Evolutionary conservation across 2,329 filamentous ascomycete species (phyloP), one percentile per base, ranked within the genome.

Genomic region (Neoascochyta sp.): DNA sequence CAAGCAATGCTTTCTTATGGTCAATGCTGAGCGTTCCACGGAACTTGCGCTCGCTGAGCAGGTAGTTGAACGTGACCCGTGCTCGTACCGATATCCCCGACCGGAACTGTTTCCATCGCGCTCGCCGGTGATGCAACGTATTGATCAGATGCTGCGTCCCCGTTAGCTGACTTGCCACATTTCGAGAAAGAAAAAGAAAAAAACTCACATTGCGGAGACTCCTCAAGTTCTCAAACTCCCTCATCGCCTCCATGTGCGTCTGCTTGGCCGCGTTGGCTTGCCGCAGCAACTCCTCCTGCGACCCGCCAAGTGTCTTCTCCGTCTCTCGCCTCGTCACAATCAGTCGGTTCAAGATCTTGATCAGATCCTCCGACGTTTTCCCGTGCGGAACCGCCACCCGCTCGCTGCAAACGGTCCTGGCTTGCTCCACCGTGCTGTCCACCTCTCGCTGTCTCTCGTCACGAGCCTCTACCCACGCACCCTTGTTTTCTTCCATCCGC

Each of bases 11-110:
- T n/a, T 72, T 62, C 27, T 71, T 68, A 64, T 96, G 90, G 51
- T 95, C 81, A 22, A 94, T 75, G 13, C 81, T 69, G 34, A 98
- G 76, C 42, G 77, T 78, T 34, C 92, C 92, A 24, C 88, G 80
- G 65, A 94, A 98, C 13, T 84, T 82, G 51, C 92, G 81, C 64
- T 96, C 89, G 53, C 81, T 86, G 35, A 98, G 76, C 9, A 96
- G 75, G 54, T 92, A 93, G 29, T 78, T 82, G 64, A 98, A 98
- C 39, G 86, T 86, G 30, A 83, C 81, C 27, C 87, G 81, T 24
- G 92, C 86, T 32, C 84, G 79, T n/a, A 83, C 78, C 20, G 88
- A 90, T 51, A 98, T 95, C 47, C 81, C 78, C 15, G 80, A 76
- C 50, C 90, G 83, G 63, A 98, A 96, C 28, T 75, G 71, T 34